Base-by-base conservation (phyloP, 139 green algal genomes). In the Chlamydomonas sp. region DNA sequence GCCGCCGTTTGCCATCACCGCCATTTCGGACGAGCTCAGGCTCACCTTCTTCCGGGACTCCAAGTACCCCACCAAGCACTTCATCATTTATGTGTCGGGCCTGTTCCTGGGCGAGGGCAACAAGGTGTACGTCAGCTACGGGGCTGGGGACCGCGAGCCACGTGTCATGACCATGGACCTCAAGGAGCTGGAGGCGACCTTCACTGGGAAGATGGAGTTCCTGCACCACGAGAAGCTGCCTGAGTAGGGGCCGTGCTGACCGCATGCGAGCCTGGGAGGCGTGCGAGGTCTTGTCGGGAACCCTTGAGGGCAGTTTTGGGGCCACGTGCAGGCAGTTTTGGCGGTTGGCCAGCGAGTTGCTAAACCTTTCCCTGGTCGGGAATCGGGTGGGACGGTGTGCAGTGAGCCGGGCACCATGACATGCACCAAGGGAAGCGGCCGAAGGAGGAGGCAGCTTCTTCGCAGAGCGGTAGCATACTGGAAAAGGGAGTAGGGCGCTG, bases 1-100 rank as follows among this genome's bases (percentile, higher is more conserved):
- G 69, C 88, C 88, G 16, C 88, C 88, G 1, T 91, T 91, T n/a
- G 60, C 69, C 2, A 77, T 91, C 61, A 85, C 76, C 5, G 88
- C 74, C 5, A 72, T 91, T 12, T 86, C 77, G 8, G 88, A 91
- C 58, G 88, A 91, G 84, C 83, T 91, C 63, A 57, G 18, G 17
- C 72, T 91, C n/a, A 83, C 80, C 5, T 90, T 81, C 14, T 83
- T 68, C 49, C 31, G 74, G 16, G 14, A 88, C 49, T 18, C 49
- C 3, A n/a, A 77, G 4, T 58, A 77, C 84, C 16, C 75, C 75
- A 67, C n/a, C 4, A 88, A 83, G 16, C 57, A 58, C 0, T 60
- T 61, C 57, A 63, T 88, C 8, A 59, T 64, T 8, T 88, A 88
- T 64, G 84, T 88, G 63, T 14, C 84, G 57, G 84, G 84, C n/a